A percentile compares a stretch with the other conserved stretches of the same genome.
phyloP scores from a whole-genome alignment of 164 flowering plant genomes.

The Aristolochia fimbriata region DNA sequence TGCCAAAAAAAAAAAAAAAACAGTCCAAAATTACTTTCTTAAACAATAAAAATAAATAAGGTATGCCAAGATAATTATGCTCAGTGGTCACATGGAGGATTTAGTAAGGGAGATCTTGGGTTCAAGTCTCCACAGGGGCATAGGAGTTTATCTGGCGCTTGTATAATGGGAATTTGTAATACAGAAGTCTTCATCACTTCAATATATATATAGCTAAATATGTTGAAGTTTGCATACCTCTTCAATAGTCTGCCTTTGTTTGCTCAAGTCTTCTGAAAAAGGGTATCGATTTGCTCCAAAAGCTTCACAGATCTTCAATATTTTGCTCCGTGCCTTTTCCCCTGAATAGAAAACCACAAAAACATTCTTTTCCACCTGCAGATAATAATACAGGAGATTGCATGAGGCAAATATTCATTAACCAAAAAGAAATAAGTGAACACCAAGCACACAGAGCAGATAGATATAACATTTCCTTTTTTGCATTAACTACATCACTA shows the following conservation, averaged over 20 bases:
- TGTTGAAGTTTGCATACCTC: constrained; percentile 37
- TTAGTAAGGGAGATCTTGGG: too few species aligned
- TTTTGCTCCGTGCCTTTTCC: constrained; percentile 75
- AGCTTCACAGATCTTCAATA: constrained; percentile 86
- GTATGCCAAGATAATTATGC: too few species aligned
- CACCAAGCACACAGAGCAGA: background rate
- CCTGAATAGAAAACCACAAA: constrained; percentile 90
- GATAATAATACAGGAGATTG: background rate
- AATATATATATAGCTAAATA: too few species aligned
- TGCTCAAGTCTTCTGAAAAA: constrained; percentile 61
- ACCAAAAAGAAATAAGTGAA: background rate
- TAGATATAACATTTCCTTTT: too few species aligned
- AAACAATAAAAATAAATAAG: background rate
- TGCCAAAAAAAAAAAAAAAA: too few species aligned
- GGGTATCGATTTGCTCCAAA: constrained; percentile 95
- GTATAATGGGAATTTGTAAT: too few species aligned
- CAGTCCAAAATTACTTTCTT: too few species aligned
- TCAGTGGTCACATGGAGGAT: too few species aligned
- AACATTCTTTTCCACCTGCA: constrained; percentile 86
- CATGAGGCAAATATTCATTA: background rate
- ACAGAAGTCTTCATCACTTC: too few species aligned
- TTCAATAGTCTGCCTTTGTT: constrained; percentile 53
- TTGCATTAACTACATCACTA: background rate
- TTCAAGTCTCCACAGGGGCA: too few species aligned
- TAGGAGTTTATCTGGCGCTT: too few species aligned